Percentiles rank a stretch among this genome's conserved stretches.
These are phyloP conservation scores for Jackrogersella minutella DNA, from an alignment of 495 filamentous ascomycete species.

Conservation along the genomic window DNA sequence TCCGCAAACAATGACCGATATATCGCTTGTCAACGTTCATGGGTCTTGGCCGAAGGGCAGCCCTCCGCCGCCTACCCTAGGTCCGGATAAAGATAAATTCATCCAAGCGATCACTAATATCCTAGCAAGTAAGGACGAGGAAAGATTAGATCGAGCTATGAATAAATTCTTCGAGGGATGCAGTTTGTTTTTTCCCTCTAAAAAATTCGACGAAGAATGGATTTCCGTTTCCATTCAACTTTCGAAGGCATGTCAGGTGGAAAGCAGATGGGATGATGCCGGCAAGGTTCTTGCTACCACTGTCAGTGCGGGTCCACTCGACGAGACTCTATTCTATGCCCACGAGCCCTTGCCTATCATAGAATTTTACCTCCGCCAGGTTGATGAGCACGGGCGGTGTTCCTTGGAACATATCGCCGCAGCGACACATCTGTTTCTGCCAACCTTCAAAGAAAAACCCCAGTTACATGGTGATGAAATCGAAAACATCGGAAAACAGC, in stretches of 20 bases:
- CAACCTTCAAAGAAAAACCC: conserved; percentile 43
- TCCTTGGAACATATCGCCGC: conserved; percentile 24
- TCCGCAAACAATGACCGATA: background rate
- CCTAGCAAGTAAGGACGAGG: conserved; percentile 22
- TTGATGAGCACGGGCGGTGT: conserved; percentile 10
- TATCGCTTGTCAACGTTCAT: background rate
- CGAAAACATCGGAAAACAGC: conserved; percentile 40
- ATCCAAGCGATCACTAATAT: conserved; percentile 10
- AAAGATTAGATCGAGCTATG: conserved; percentile 35
- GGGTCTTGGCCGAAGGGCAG: background rate
- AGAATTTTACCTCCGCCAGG: conserved; percentile 36
- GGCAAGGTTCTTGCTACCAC: conserved; percentile 44
- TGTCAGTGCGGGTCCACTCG: conserved; percentile 38
- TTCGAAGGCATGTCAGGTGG: conserved; percentile 45
- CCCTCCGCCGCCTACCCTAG: background rate
- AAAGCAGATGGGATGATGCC: conserved; percentile 43
- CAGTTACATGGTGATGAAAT: conserved; percentile 10
- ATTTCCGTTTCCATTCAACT: conserved; percentile 48
- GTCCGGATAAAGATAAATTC: background rate
- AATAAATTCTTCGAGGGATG: conserved; percentile 32
- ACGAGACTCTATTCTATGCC: conserved; percentile 46
- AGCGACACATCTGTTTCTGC: conserved; percentile 48
- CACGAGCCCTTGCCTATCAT: conserved; percentile 48
- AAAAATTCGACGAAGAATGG: conserved; percentile 37
- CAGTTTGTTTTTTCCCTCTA: conserved; percentile 28